Evolutionary conservation across 2,329 filamentous ascomycete species (phyloP).

Genomic region (Emmonsiellopsis sp.): DNA sequence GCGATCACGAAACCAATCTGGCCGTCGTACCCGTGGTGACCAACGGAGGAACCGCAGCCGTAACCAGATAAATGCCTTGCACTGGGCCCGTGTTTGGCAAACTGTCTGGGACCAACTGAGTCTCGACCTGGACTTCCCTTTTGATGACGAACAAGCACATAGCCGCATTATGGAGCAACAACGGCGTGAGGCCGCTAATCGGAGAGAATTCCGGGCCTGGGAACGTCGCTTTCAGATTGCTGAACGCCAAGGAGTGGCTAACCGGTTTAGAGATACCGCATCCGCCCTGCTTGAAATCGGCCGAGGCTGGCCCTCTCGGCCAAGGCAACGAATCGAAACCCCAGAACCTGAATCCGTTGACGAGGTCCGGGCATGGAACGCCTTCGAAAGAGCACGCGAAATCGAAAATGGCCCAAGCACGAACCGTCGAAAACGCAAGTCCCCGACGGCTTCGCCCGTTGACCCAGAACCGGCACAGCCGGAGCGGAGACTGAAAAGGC

Average conservation of each 20-base stretch:
- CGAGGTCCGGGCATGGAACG: slow-evolving; percentile 79
- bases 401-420: slow-evolving; percentile 40
- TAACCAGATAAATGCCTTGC: slow-evolving; percentile 38
- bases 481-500: slow-evolving; percentile 77
- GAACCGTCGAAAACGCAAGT: slow-evolving; percentile 62
- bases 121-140: slow-evolving; percentile 76
- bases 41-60: slow-evolving; percentile 31
- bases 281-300: slow-evolving; percentile 49
- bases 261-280: slow-evolving; percentile 61
- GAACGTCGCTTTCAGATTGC: slow-evolving; percentile 76
- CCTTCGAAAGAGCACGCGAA: slow-evolving; percentile 75
- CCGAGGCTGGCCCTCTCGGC: slow-evolving; percentile 30
- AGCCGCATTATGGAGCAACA: slow-evolving; percentile 48
- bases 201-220: slow-evolving; percentile 60
- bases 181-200: slow-evolving; percentile 39
- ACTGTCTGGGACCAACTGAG: slow-evolving; percentile 72
- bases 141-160: slow-evolving; percentile 59
- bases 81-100: slow-evolving; percentile 77
- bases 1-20: slow-evolving; percentile 35
- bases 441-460: slow-evolving; percentile 59
- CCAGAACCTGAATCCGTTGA: slow-evolving; percentile 65
- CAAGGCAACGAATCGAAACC: slow-evolving; percentile 28
- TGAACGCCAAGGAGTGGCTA: slow-evolving; percentile 63
- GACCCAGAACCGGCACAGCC: slow-evolving; percentile 58
- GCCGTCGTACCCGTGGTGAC: slow-evolving; percentile 37